Evolutionary conservation across 352 stramenopile species (phyloP).

Genomic region (Globisporangium cystogenes): DNA sequence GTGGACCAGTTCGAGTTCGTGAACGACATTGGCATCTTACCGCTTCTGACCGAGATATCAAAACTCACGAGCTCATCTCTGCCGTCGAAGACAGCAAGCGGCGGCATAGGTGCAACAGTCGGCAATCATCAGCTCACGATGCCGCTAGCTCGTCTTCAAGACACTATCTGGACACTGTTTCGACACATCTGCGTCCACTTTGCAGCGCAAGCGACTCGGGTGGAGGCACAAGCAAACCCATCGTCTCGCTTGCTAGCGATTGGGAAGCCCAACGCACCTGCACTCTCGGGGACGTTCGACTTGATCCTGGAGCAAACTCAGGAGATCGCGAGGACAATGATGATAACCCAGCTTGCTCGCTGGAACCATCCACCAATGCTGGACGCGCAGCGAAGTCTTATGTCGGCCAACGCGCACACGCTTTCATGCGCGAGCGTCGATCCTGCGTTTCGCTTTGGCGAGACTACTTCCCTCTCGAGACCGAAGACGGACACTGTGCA

Average conservation of each 20-base stretch:
- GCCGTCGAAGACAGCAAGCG: no score
- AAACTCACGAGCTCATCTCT: background rate
- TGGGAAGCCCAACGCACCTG: constrained; percentile 4
- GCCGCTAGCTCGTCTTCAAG: constrained; percentile 11
- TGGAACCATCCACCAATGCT: constrained; percentile 24
- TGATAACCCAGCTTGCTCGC: constrained; percentile 22
- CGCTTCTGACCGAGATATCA: constrained; percentile 29
- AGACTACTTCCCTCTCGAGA: constrained; percentile 9
- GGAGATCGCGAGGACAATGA: constrained; percentile 7
- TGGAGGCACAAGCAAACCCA: background rate
- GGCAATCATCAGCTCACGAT: no score
- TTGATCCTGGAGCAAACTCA: constrained; percentile 4
- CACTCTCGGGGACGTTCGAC: constrained; percentile 3
- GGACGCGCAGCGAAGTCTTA: constrained; percentile 74
- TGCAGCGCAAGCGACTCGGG: constrained; percentile 6
- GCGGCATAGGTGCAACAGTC: background rate
- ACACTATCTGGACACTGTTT: constrained; percentile 30
- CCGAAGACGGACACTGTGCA: background rate
- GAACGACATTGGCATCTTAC: constrained; percentile 37
- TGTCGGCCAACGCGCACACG: constrained; percentile 21
- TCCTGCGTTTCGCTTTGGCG: constrained; percentile 53
- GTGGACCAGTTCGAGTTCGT: constrained; percentile 44
- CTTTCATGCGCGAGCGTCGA: constrained; percentile 26
- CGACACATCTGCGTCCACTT: constrained; percentile 38
- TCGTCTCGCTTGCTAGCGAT: background rate